phyloP scores from a whole-genome alignment of 306 rosid genomes.

The Sicyos edulis region DNA sequence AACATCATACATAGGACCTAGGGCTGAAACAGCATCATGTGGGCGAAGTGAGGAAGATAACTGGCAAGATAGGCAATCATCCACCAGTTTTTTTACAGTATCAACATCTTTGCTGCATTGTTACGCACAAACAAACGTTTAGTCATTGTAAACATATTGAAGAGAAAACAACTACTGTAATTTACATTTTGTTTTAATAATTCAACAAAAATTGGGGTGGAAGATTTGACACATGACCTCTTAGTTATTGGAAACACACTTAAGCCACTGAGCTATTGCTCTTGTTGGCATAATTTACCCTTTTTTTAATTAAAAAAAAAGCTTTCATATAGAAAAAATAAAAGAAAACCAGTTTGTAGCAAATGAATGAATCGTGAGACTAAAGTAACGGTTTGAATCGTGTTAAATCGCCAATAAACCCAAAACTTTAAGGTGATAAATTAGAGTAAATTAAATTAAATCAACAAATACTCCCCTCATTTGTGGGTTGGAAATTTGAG shows the following conservation, averaged over 20 bases:
- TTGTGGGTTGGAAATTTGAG: no score
- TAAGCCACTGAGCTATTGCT: no score
- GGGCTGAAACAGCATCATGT: slow-evolving; percentile 97
- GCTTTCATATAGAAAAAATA: neutral
- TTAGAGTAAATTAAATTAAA: no score
- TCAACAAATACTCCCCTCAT: no score
- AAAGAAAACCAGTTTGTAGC: neutral
- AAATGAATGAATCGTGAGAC: neutral
- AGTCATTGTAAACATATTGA: neutral
- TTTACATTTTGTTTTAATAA: neutral
- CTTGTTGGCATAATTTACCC: no score
- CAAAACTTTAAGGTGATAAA: no score
- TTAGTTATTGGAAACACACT: no score
- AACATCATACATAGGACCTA: slow-evolving; percentile 98
- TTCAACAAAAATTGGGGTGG: no score
- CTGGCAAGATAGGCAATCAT: slow-evolving; percentile 77
- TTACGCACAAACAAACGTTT: slow-evolving; percentile 15
- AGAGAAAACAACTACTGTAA: neutral
- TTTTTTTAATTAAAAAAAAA: no score
- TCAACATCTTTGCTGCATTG: slow-evolving; percentile 89
- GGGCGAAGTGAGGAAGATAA: slow-evolving; percentile 92
- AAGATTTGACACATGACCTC: no score
- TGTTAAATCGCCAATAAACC: neutral
- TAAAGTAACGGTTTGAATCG: neutral
- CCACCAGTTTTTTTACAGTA: slow-evolving; percentile 88